Evolutionary conservation across 2,329 filamentous ascomycete species (phyloP).

Genomic region (Ophiobolus disseminans): DNA sequence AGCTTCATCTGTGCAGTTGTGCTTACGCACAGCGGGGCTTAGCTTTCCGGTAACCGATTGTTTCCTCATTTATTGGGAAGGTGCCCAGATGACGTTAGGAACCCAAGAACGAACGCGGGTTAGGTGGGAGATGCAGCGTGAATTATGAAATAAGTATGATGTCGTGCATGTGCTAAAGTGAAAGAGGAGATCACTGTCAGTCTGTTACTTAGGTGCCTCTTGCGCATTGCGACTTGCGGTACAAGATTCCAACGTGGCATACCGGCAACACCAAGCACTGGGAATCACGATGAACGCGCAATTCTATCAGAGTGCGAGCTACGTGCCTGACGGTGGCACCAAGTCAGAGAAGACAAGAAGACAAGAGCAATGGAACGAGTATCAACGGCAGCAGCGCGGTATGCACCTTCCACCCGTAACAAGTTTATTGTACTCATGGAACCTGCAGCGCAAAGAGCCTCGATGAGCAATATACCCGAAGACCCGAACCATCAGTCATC

Average conservation of each 20-base stretch:
- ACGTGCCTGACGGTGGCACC: background rate
- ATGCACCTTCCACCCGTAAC: background rate
- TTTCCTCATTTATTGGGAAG: constrained; percentile 17
- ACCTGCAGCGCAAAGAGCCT: constrained; percentile 7
- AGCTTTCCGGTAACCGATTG: constrained; percentile 1
- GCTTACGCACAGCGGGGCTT: no score
- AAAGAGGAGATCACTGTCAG: no score
- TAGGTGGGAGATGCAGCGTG: no score
- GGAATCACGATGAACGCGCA: constrained; percentile 2
- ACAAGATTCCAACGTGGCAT: no score
- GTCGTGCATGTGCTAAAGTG: background rate
- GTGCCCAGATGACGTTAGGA: constrained; percentile 15
- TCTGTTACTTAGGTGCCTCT: no score
- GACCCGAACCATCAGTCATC: constrained; percentile 3
- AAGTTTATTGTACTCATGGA: background rate
- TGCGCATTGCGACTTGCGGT: no score
- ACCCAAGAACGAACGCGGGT: no score
- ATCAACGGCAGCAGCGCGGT: constrained; percentile 10
- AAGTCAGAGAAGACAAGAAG: constrained; percentile 8
- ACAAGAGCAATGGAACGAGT: constrained; percentile 11
- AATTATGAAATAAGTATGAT: constrained; percentile 10
- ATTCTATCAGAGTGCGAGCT: constrained; percentile 1
- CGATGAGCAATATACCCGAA: constrained; percentile 9
- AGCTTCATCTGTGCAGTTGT: no score
- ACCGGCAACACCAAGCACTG: no score